Conservation (phyloP, 2,329 filamentous ascomycete genomes). For the Chaetomiaceae sp. region DNA sequence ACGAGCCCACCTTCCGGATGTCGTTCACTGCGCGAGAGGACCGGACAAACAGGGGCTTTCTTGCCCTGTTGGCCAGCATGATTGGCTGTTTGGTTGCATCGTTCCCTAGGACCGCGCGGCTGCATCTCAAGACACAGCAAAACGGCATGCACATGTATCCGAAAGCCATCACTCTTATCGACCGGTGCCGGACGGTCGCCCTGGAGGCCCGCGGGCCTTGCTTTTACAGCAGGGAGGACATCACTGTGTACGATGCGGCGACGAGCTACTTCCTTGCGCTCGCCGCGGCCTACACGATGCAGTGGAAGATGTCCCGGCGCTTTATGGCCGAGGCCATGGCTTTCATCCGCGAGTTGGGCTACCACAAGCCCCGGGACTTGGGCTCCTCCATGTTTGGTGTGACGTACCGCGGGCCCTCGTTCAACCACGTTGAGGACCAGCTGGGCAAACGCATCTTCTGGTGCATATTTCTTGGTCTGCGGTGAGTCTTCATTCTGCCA, state of each 20-base stretch:
- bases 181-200: constrained; percentile 66
- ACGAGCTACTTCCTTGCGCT: constrained; percentile 74
- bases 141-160: constrained; percentile 62
- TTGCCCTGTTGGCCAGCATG: constrained; percentile 71
- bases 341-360: constrained; percentile 63
- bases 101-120: constrained; percentile 66
- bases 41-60: constrained; percentile 59
- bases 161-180: constrained; percentile 63
- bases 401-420: constrained; percentile 37
- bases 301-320: constrained; percentile 62
- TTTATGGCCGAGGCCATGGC: constrained; percentile 70
- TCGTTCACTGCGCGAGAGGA: constrained; percentile 65
- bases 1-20: constrained; percentile 71
- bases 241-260: constrained; percentile 54
- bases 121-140: constrained; percentile 61
- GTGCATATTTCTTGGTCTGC: constrained; percentile 70
- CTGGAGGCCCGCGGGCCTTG: constrained; percentile 60
- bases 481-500: constrained; percentile 39
- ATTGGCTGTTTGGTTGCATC: constrained; percentile 68
- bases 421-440: constrained; percentile 69
- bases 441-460: constrained; percentile 79
- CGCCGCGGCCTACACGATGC: constrained; percentile 62
- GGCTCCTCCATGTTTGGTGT: constrained; percentile 26
- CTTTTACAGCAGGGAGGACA: constrained; percentile 44
- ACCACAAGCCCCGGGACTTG: constrained; percentile 51